Evolutionary conservation across 306 rosid species (phyloP).

Genomic region (Castanea sativa): DNA sequence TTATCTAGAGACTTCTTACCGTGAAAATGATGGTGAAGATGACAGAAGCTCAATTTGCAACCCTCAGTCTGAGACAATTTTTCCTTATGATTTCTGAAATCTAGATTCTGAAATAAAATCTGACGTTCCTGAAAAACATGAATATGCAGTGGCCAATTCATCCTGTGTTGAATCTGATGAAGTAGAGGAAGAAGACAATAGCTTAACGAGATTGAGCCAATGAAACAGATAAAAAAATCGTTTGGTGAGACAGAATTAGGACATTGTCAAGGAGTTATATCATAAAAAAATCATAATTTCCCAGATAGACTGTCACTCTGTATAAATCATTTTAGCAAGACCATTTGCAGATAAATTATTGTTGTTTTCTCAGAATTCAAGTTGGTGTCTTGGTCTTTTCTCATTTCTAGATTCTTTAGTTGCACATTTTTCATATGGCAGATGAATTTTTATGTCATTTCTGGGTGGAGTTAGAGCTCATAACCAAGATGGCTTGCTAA

Average conservation of each 20-base stretch:
- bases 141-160: no score
- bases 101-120: conserved; percentile 23
- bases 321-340: not conserved
- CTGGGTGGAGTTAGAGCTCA: not conserved
- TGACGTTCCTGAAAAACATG: no score
- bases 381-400: no score
- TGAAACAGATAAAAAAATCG: no score
- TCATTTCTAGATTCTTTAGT: not conserved
- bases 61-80: conserved; percentile 29
- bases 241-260: no score
- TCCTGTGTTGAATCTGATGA: no score
- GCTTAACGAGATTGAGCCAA: no score
- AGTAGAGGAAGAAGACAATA: no score
- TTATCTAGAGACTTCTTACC: no score
- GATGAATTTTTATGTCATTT: not conserved
- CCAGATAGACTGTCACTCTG: not conserved
- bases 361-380: not conserved
- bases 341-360: not conserved
- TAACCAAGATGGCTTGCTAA: not conserved
- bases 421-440: not conserved
- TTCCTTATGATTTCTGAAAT: conserved; percentile 24
- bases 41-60: not conserved
- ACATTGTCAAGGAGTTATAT: not conserved
- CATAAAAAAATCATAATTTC: not conserved
- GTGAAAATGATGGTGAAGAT: no score